These are phyloP conservation scores for Monilinia vaccinii-corymbosi DNA, from an alignment of 2,329 filamentous ascomycete species.

Conservation along the genomic window DNA sequence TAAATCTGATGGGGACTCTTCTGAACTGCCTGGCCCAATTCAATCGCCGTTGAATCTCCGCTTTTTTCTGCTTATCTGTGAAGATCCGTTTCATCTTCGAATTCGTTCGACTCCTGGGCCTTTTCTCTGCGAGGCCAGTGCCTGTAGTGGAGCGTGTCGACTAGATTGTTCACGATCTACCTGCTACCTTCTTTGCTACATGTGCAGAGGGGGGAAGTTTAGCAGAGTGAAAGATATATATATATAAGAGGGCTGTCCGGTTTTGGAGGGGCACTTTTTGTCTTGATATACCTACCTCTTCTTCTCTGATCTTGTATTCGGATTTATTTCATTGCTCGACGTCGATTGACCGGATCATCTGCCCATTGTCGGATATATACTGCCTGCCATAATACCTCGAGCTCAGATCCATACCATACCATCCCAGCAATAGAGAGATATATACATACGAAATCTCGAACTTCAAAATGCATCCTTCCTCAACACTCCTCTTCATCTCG, in stretches of 20 bases:
- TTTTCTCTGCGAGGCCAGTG: background rate
- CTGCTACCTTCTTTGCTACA: background rate
- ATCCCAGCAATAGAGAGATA: background rate
- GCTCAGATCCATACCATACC: background rate
- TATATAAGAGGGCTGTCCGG: background rate
- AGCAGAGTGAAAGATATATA: background rate
- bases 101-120: background rate
- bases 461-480: background rate
- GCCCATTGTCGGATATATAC: background rate
- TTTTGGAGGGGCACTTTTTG: background rate
- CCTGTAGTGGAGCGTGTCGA: background rate
- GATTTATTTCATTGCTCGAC: background rate
- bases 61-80: background rate
- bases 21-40: background rate
- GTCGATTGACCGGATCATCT: background rate
- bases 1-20: background rate
- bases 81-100: background rate
- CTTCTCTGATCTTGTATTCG: background rate
- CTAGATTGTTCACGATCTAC: background rate
- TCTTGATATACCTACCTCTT: background rate
- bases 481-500: constrained; percentile 1
- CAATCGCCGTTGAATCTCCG: background rate
- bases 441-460: background rate
- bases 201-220: background rate
- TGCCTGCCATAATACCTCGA: background rate